phyloP scores from a whole-genome alignment of 805 yeast species.

The Cyberlindnera euphorbiiphila region DNA sequence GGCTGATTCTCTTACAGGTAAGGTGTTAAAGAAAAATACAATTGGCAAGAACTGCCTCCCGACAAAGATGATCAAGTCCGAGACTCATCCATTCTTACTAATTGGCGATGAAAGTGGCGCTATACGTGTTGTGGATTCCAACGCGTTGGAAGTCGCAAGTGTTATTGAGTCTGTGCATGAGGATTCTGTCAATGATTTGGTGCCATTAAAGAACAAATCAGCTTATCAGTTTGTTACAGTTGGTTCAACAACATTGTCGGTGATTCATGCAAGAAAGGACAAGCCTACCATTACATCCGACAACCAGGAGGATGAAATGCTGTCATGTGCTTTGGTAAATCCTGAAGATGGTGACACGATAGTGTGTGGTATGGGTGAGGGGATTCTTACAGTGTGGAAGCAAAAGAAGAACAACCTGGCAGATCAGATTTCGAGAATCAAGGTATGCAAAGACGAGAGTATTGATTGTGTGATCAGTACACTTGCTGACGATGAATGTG shows the following conservation, averaged over 20 bases:
- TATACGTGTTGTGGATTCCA: slow-evolving; percentile 59
- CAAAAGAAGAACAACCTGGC: slow-evolving; percentile 59
- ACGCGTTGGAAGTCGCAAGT: slow-evolving; percentile 44
- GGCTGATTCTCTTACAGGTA: slow-evolving; percentile 69
- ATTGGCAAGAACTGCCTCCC: slow-evolving; percentile 14
- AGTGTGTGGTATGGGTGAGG: slow-evolving; percentile 88
- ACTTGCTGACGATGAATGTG: slow-evolving; percentile 42
- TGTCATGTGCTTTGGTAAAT: slow-evolving; percentile 68
- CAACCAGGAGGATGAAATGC: slow-evolving; percentile 91
- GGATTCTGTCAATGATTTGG: slow-evolving; percentile 72
- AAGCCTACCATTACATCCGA: slow-evolving; percentile 56
- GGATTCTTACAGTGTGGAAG: slow-evolving; percentile 84
- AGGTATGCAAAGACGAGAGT: slow-evolving; percentile 63
- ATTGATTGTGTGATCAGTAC: slow-evolving; percentile 58
- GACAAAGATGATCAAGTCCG: slow-evolving; percentile 34
- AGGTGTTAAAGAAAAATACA: slow-evolving; percentile 45
- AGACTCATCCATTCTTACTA: slow-evolving; percentile 40
- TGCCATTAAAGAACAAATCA: slow-evolving; percentile 64
- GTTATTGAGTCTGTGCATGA: slow-evolving; percentile 58
- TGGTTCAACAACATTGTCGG: slow-evolving; percentile 79
- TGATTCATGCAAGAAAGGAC: slow-evolving; percentile 68
- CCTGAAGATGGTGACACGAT: slow-evolving; percentile 57
- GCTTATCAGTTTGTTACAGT: slow-evolving; percentile 74
- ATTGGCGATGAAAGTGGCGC: slow-evolving; percentile 68
- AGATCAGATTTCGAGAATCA: slow-evolving; percentile 79